Evolutionary conservation across 768 basidiomycete species (phyloP).

Genomic region (Suillus lakei): DNA sequence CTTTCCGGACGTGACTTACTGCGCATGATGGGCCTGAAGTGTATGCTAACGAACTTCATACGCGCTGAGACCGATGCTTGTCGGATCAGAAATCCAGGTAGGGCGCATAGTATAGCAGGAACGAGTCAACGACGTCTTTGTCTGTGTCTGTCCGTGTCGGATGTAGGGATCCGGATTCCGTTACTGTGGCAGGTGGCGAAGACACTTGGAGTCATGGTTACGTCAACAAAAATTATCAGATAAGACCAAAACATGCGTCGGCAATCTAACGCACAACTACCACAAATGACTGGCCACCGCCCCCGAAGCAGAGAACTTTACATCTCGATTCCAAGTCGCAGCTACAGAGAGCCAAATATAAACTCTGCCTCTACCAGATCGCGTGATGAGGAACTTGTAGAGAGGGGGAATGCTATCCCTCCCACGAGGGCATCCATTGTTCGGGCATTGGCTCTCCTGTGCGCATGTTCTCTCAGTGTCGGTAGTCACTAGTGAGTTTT

Average conservation of each 20-base stretch:
- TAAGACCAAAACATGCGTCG: not conserved
- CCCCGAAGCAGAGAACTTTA: not conserved
- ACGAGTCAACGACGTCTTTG: no score
- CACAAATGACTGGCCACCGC: not conserved
- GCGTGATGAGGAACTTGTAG: not conserved
- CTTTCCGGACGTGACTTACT: not conserved
- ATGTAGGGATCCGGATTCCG: no score
- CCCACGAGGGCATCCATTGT: slow-evolving; percentile 50
- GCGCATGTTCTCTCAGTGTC: slow-evolving; percentile 74
- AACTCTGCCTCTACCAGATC: no score
- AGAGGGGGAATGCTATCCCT: slow-evolving; percentile 19
- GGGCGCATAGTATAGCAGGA: no score
- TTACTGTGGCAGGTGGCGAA: no score
- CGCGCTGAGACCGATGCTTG: not conserved
- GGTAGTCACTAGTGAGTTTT: slow-evolving; percentile 74
- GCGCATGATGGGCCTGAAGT: not conserved
- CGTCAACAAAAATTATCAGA: not conserved
- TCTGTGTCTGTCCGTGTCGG: no score
- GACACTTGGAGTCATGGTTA: not conserved
- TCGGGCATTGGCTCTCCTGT: slow-evolving; percentile 64
- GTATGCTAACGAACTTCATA: not conserved
- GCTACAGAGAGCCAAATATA: not conserved
- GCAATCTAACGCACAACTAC: not conserved
- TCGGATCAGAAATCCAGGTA: no score
- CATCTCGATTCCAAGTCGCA: slow-evolving; percentile 1